These are phyloP conservation scores for Coniochaeta hoffmannii DNA, from an alignment of 2,329 filamentous ascomycete genomes.

Conservation along the genomic window DNA sequence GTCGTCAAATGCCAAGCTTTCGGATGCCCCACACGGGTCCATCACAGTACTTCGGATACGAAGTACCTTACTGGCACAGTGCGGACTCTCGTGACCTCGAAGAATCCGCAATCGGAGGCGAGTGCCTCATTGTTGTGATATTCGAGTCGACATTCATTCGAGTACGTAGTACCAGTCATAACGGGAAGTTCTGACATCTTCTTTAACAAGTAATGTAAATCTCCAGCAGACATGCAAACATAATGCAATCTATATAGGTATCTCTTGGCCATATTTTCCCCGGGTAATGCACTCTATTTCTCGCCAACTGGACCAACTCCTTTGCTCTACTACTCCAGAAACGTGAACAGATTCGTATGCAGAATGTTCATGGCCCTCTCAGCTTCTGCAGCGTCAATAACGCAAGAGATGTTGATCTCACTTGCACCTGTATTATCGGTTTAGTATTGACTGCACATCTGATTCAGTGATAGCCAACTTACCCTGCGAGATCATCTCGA, in stretches of 20 bases:
- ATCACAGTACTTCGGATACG: not conserved
- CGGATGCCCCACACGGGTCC: not conserved
- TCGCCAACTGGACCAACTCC: not conserved
- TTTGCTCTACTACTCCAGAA: constrained; percentile 65
- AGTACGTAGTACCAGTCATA: too few relatives aligned
- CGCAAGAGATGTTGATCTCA: constrained; percentile 98
- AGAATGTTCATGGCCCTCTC: constrained; percentile 92
- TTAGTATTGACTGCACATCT: too few relatives aligned
- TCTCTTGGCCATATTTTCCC: not conserved
- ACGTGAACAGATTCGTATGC: constrained; percentile 94
- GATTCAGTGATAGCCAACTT: constrained; percentile 19
- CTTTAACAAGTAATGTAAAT: not conserved
- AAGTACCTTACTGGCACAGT: too few relatives aligned
- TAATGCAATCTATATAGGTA: not conserved
- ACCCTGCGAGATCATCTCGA: constrained; percentile 99
- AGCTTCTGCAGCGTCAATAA: constrained; percentile 86
- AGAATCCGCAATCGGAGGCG: too few relatives aligned
- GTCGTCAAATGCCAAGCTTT: not conserved
- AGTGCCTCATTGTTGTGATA: too few relatives aligned
- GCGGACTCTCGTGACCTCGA: not conserved
- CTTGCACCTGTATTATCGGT: constrained; percentile 71
- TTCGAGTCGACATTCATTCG: too few relatives aligned
- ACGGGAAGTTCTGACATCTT: too few relatives aligned
- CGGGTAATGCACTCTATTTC: not conserved
- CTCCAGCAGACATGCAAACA: not conserved